Evolutionary conservation across 495 filamentous ascomycete species (phyloP).

Genomic region (Penicillium cinerascens): DNA sequence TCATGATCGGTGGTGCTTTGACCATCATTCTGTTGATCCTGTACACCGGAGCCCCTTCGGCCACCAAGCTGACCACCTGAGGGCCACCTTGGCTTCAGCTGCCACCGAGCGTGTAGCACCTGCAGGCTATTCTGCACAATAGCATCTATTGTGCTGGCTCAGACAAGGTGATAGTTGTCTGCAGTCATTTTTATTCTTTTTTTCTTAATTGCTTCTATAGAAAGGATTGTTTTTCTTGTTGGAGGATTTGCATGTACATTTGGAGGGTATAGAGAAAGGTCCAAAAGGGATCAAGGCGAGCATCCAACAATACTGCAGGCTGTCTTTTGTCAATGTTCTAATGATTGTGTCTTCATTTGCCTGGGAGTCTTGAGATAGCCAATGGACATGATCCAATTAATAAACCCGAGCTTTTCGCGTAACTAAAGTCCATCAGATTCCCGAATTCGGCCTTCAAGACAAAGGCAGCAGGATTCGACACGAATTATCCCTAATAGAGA

Average conservation of each 20-base stretch:
- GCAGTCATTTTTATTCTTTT: slow-evolving; percentile 1
- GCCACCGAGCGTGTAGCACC: slow-evolving; percentile 7
- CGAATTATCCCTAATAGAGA: too few species aligned
- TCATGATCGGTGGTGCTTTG: slow-evolving; percentile 54
- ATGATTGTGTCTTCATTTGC: slow-evolving; percentile 20
- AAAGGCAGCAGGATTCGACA: too few species aligned
- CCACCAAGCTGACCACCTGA: slow-evolving; percentile 21
- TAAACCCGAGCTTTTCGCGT: too few species aligned
- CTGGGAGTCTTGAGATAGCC: slow-evolving; percentile 20
- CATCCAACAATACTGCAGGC: slow-evolving; percentile 10
- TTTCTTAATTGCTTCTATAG: slow-evolving; percentile 14
- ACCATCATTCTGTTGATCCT: slow-evolving; percentile 58
- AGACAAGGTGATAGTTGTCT: not conserved
- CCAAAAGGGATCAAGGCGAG: slow-evolving; percentile 14
- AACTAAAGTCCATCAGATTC: too few species aligned
- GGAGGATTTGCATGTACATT: slow-evolving; percentile 20
- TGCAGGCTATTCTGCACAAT: not conserved
- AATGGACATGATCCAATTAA: slow-evolving; percentile 14
- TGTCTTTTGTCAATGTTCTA: slow-evolving; percentile 15
- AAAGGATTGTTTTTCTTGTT: slow-evolving; percentile 8
- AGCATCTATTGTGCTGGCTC: slow-evolving; percentile 6
- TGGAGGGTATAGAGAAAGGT: slow-evolving; percentile 17
- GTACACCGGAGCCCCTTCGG: slow-evolving; percentile 29
- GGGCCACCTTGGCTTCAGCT: not conserved
- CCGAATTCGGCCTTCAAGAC: too few species aligned